A percentile compares a stretch with the other conserved stretches of the same genome.
These are phyloP conservation scores for Micractinium sp. DNA, from an alignment of 139 green algal species.

Conservation along the genomic window DNA sequence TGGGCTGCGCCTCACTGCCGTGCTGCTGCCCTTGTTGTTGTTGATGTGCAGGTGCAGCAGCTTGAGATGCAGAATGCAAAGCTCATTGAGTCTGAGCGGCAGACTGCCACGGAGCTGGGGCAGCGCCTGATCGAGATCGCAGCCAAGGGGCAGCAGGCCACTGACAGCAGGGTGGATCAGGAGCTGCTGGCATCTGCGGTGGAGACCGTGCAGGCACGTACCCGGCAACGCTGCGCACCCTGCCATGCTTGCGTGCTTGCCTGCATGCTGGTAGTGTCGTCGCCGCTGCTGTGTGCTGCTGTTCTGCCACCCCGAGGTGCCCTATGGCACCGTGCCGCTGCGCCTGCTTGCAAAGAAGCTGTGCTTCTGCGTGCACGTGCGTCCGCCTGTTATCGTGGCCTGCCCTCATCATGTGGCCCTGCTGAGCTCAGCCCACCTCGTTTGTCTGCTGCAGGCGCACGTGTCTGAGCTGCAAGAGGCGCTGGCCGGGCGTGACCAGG, in stretches of 20 bases:
- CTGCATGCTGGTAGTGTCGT: too few species aligned
- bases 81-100: constrained; percentile 24
- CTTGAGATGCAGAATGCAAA: constrained; percentile 5
- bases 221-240: background rate
- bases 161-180: constrained; percentile 3
- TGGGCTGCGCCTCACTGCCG: background rate
- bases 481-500: constrained; percentile 18
- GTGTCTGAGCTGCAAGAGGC: constrained; percentile 39
- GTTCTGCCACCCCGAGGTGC: background rate
- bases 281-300: background rate
- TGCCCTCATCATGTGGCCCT: too few species aligned
- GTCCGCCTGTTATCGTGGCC: background rate
- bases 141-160: background rate
- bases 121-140: constrained; percentile 26
- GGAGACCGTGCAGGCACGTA: constrained; percentile 1
- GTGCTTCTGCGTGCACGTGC: background rate
- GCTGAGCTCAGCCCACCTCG: background rate
- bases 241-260: background rate
- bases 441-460: constrained; percentile 14
- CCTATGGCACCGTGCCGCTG: background rate
- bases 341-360: background rate
- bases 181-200: constrained; percentile 19
- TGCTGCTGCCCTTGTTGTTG: background rate
- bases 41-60: constrained; percentile 13
- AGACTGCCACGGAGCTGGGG: constrained; percentile 28